Conservation (phyloP, 1,139 yeast genomes). For the Pichia sp. region DNA sequence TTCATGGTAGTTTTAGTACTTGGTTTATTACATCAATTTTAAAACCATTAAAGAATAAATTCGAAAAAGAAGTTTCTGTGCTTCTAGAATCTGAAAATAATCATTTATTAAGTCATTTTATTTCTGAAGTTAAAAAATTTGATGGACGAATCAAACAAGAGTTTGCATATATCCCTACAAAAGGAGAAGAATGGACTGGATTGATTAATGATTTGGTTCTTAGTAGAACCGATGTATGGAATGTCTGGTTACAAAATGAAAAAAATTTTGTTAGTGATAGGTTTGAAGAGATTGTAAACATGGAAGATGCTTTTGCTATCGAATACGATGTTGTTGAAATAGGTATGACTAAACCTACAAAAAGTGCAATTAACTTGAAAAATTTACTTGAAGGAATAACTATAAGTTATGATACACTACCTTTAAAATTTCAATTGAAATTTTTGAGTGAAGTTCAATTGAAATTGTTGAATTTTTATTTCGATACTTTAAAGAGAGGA, state of each 20-base stretch:
- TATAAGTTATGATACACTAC: conserved; percentile 50
- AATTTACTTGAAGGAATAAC: conserved; percentile 65
- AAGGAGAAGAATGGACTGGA: conserved; percentile 44
- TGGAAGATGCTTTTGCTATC: conserved; percentile 51
- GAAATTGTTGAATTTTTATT: conserved; percentile 54
- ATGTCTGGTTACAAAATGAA: conserved; percentile 68
- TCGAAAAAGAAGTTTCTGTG: conserved; percentile 30
- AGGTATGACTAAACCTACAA: conserved; percentile 53
- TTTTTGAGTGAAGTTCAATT: conserved; percentile 69
- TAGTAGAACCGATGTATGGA: conserved; percentile 36
- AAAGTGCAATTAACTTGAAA: conserved; percentile 55
- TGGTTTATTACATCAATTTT: conserved; percentile 55
- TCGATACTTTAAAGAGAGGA: conserved; percentile 42
- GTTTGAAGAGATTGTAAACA: conserved; percentile 49
- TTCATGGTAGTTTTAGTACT: conserved; percentile 28
- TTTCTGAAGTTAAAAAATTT: conserved; percentile 53
- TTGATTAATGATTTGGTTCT: conserved; percentile 49
- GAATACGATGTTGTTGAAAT: conserved; percentile 54
- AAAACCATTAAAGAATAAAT: conserved; percentile 45
- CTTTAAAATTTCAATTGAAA: conserved; percentile 58
- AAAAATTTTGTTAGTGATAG: conserved; percentile 49
- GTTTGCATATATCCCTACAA: conserved; percentile 40
- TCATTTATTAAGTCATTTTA: conserved; percentile 51
- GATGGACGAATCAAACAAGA: conserved; percentile 49
- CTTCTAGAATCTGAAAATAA: conserved; percentile 31